These are phyloP conservation scores for Xylaria nigripes DNA, from an alignment of 495 filamentous ascomycete genomes.

Conservation along the genomic window DNA sequence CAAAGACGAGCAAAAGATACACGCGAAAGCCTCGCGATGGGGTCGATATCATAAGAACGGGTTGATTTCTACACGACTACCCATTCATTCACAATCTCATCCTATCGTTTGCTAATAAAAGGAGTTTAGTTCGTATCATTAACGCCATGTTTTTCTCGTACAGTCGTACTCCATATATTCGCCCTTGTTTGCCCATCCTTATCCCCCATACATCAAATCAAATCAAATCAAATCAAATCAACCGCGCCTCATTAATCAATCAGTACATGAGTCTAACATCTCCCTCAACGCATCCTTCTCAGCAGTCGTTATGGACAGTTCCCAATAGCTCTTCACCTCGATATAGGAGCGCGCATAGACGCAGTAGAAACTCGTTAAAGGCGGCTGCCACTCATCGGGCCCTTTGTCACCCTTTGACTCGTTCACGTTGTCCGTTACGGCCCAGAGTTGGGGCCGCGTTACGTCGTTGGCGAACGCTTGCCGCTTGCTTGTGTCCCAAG, in stretches of 20 bases:
- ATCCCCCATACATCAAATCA: no score
- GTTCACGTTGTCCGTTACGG: conserved; percentile 70
- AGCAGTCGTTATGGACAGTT: conserved; percentile 47
- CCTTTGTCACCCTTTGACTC: conserved; percentile 57
- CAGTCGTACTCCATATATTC: no score
- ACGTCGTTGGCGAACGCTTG: conserved; percentile 66
- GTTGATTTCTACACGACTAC: no score
- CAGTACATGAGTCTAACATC: conserved; percentile 59
- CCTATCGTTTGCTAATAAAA: no score
- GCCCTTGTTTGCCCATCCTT: no score
- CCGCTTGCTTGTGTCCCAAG: conserved; percentile 55
- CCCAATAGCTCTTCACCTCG: conserved; percentile 57
- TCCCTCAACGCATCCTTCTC: conserved; percentile 55
- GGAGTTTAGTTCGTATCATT: no score
- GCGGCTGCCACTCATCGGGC: conserved; percentile 68
- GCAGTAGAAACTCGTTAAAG: conserved; percentile 59
- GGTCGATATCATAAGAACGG: no score
- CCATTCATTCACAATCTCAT: no score
- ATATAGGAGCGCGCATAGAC: conserved; percentile 67
- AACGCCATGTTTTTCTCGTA: no score
- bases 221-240: background rate
- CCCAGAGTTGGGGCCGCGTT: conserved; percentile 58
- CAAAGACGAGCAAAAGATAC: background rate
- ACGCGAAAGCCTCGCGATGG: background rate
- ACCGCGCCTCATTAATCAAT: background rate